Base-by-base conservation (phyloP, 163 green algal species). In the Coccomyxa subellipsoidea region DNA sequence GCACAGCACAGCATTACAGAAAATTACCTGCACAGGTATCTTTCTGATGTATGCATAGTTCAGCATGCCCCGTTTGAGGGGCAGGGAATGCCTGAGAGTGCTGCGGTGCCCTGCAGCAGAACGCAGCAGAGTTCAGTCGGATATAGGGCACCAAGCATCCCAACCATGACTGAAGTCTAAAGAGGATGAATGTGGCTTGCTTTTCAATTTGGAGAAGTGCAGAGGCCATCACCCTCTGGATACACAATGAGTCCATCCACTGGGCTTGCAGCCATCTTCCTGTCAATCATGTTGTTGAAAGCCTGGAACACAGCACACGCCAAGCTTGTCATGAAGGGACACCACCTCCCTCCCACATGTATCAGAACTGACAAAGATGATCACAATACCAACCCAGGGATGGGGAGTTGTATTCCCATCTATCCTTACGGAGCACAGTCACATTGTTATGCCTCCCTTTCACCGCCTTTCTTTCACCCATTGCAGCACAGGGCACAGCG, bases 31-130 rank as follows among this genome's bases (percentile, higher is more conserved):
- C 72, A 96, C 89, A 0, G 92, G 89, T 79, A 94, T 79, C 80
- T 92, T 92, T 38, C 93, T 82, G 80, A 84, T 88, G 89, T 91
- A 95, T 0, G 90, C 92, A 82, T 94, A 97, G 78, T 93, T 83
- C 54, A 97, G 89, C 92, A 97, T 97, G 66, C 94, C 94, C 37
- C 93, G 87, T 88, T 96, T 96, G 7, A 97, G 86, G 0, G 94
- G 92, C 77, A 97, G 84, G 4, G 89, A 93, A 18, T 88, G 71
- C 0, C 85, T 69, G 59, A 88, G 84, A 0, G 85, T 91, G 87
- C 88, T 94, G 54, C 94, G 89, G 82, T 97, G 93, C 27, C 93
- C 91, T 92, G 85, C 27, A 80, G 66, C 21, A 73, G 18, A 32
- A 1, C 29, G 27, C 27, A 73, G 4, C 66, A 36, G 66, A 73